Evolutionary conservation across 331 rosid genomes (phyloP).

Genomic region (Malus hybrid): DNA sequence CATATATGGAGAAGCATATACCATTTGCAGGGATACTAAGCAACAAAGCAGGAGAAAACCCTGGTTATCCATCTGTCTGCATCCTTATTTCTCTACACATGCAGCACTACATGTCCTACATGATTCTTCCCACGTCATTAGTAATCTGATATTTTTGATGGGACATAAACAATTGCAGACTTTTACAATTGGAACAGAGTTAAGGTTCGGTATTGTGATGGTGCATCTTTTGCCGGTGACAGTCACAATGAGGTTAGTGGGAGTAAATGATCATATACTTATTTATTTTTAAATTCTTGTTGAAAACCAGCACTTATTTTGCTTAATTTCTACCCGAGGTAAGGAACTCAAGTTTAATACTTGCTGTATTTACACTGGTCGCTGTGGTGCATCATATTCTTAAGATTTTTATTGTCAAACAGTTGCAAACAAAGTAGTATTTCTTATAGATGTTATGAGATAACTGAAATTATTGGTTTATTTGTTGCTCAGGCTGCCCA

Average conservation of each 20-base stretch:
- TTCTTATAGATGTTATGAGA: neutral
- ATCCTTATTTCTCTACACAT: neutral
- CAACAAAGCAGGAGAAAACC: conserved; percentile 61
- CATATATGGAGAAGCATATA: conserved; percentile 77
- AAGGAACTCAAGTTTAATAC: neutral
- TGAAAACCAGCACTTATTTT: neutral
- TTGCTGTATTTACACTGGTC: neutral
- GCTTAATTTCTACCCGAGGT: neutral
- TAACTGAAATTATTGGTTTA: neutral
- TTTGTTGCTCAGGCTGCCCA: conserved; percentile 38
- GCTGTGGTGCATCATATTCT: neutral
- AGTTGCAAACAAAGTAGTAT: neutral
- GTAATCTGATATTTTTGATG: neutral
- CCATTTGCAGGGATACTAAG: conserved; percentile 77
- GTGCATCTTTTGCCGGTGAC: conserved; percentile 90
- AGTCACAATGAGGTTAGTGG: conserved; percentile 51
- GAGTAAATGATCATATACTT: too few species aligned
- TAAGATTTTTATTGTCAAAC: neutral
- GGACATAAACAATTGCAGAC: conserved; percentile 37
- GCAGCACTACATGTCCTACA: conserved; percentile 2
- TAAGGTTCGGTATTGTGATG: conserved; percentile 92
- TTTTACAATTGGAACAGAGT: conserved; percentile 92
- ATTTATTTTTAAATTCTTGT: too few species aligned
- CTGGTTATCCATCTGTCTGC: conserved; percentile 38
- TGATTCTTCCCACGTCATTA: neutral